Conservation (phyloP, 192 early-diverging fungal species). For the Backusella westeae region DNA sequence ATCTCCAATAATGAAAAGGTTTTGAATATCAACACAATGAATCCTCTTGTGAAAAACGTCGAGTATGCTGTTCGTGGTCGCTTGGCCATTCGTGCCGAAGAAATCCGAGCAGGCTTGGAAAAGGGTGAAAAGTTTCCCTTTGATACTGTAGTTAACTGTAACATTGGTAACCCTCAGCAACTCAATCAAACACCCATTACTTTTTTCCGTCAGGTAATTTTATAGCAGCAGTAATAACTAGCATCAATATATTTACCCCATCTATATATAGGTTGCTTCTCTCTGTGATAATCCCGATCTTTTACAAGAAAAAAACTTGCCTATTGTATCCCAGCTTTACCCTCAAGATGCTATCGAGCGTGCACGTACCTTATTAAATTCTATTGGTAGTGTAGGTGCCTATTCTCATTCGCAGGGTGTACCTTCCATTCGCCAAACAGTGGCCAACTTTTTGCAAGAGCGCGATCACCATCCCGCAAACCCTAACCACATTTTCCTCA, state of each 20-base stretch:
- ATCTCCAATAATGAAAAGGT: constrained; percentile 2
- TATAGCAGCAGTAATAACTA: too few species aligned
- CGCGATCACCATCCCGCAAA: constrained; percentile 88
- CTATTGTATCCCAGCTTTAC: constrained; percentile 58
- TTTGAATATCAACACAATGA: constrained; percentile 56
- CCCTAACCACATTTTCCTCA: constrained; percentile 86
- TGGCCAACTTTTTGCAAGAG: constrained; percentile 84
- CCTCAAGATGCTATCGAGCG: constrained; percentile 83
- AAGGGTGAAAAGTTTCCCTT: constrained; percentile 61
- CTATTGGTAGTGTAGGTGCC: constrained; percentile 78
- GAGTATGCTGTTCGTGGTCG: constrained; percentile 97
- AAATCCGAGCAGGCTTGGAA: constrained; percentile 56
- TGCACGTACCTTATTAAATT: constrained; percentile 66
- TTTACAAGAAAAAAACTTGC: constrained; percentile 58
- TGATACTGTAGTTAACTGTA: constrained; percentile 69
- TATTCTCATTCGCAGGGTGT: constrained; percentile 97
- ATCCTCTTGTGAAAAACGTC: constrained; percentile 64
- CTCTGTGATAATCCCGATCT: constrained; percentile 88
- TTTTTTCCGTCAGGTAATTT: constrained; percentile 86
- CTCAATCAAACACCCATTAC: constrained; percentile 90
- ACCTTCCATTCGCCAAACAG: constrained; percentile 75
- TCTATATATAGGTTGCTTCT: constrained; percentile 66
- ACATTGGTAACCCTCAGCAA: constrained; percentile 94
- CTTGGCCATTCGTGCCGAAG: constrained; percentile 89
- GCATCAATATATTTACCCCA: neutral